Evolutionary conservation across 176 grass and related monocot genomes (phyloP).

Genomic region (Zea luxurians): DNA sequence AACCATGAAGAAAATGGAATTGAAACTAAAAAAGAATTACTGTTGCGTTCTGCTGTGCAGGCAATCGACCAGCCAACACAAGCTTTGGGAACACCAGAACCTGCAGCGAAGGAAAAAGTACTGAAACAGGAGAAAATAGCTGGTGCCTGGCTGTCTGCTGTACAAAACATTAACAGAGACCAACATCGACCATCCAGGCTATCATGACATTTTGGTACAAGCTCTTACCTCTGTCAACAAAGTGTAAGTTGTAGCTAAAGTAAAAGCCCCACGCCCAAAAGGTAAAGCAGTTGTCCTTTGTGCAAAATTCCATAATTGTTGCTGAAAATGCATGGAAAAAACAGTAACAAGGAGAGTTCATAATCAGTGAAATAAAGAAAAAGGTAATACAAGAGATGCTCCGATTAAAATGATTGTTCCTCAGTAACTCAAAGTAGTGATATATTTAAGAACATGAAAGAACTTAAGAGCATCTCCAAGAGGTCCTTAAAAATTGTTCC

Average conservation of each 20-base stretch:
- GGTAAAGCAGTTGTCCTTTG: conserved; percentile 96
- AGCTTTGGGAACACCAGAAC: conserved; percentile 87
- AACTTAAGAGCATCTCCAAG: background rate
- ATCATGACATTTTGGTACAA: conserved; percentile 26
- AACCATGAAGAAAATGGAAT: conserved; percentile 18
- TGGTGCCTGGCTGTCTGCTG: background rate
- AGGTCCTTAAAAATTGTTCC: too few species aligned
- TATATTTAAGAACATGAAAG: conserved; percentile 29
- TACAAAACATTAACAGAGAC: conserved; percentile 29
- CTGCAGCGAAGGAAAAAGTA: conserved; percentile 55
- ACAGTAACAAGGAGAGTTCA: conserved; percentile 14
- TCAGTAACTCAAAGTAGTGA: conserved; percentile 5
- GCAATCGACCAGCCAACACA: conserved; percentile 88
- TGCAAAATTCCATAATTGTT: conserved; percentile 96
- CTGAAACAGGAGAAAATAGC: conserved; percentile 6
- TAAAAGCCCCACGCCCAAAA: conserved; percentile 94
- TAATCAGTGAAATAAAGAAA: conserved; percentile 17
- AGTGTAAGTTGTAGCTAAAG: conserved; percentile 89
- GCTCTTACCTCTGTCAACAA: conserved; percentile 83
- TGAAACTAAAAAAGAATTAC: conserved; percentile 46
- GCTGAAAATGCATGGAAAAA: conserved; percentile 50
- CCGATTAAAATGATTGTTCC: conserved; percentile 17
- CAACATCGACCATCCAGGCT: conserved; percentile 35
- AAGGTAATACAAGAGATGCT: background rate
- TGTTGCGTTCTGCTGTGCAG: conserved; percentile 94